Evolutionary conservation across 208 protist genomes (phyloP), one percentile per base, ranked within the genome.

Genomic region (Leptomonas pyrrhocoris): DNA sequence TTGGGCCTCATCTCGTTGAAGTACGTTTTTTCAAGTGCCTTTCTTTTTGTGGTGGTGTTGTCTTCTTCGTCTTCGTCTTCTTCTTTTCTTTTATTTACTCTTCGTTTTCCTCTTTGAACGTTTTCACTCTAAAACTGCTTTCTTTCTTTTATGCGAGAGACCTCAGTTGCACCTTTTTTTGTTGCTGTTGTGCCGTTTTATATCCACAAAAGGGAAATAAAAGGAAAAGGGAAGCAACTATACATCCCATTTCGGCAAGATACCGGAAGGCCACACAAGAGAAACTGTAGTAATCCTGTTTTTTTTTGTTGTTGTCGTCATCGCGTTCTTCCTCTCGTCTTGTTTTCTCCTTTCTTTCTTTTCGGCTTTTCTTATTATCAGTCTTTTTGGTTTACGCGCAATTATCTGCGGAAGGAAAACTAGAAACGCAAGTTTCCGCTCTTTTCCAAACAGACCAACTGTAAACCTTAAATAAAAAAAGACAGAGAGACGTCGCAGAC

Each of bases 351-450:
- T 3, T 23, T 40, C 36, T 48, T 28, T 46, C 19, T 23, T 45
- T 16, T 45, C 25, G 5, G 27, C 23, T 51, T 25, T 40, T 51
- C 18, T 64, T 21, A 51, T 15, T 9, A 8, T 34, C 11, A n/a
- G n/a, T 38, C 34, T 38, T 38, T 38, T 64, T 48, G 13, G 3
- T 38, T 64, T 48, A 4, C 5, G 21, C n/a, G 54, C 40, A 34
- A 28, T 27, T 45, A 19, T 45, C 34, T 45, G 54, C 16, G 5
- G 16, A 56, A 56, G 51, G 51, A 56, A 56, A 56, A 23, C 8
- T 56, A 56, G 51, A 56, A 23, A 45, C 54, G 11, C 28, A 16
- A 25, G 58, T 51, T 51, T 51, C 45, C 45, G 58, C 58, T 51
- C 30, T 51, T 51, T 64, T 51, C 58, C 25, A 40, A 23, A 23